Base-by-base conservation (phyloP, 352 stramenopile species). In the Phytophthora constricta region DNA sequence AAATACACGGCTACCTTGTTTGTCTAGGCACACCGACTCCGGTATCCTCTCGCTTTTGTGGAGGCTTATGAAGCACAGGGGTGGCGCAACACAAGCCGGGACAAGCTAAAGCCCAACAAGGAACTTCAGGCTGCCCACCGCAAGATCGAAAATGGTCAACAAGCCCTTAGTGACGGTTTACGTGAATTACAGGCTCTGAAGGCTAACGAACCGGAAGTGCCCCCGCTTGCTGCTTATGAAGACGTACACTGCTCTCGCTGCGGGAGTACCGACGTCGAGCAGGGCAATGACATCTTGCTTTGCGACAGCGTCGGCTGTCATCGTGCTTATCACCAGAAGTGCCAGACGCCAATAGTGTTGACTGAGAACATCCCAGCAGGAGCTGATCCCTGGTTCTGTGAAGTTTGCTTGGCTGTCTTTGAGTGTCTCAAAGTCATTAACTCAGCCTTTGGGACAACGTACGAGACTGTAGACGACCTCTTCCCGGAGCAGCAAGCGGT, bases 201-300 rank as follows among this genome's bases (percentile, higher is more conserved):
- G 11, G 68, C 52, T 0, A 48, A 62, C n/a, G 82, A 96, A n/a
- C 78, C 70, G 25, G 76, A 82, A 53, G 78, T 90, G 31, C 70
- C 80, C 34, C 73, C 71, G 19, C 70, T 89, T 23, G 58, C 77
- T 9, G 64, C 77, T 31, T 69, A 84, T 3, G 69, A 74, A 47
- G 80, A 89, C 27, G 92, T 96, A 42, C 82, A 91, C 53, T 96
- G 88, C 52, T 93, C 88, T 43, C 82, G 79, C 14, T 96, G 88
- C 37, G 77, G 70, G 11, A 78, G 68, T 37, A 92, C 88, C 0
- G 77, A 91, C 2, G 89, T 87, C 13, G 68, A 76, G 3, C 71
- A 76, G 8, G 80, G 89, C 65, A 95, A 96, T 47, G 88, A 96
- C 45, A 96, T 96, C 59, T 65, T 96, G 43, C 69, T 96, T 34